Evolutionary conservation across 352 stramenopile species (phyloP).

Genomic region (Thalassiosira mediterranea): DNA sequence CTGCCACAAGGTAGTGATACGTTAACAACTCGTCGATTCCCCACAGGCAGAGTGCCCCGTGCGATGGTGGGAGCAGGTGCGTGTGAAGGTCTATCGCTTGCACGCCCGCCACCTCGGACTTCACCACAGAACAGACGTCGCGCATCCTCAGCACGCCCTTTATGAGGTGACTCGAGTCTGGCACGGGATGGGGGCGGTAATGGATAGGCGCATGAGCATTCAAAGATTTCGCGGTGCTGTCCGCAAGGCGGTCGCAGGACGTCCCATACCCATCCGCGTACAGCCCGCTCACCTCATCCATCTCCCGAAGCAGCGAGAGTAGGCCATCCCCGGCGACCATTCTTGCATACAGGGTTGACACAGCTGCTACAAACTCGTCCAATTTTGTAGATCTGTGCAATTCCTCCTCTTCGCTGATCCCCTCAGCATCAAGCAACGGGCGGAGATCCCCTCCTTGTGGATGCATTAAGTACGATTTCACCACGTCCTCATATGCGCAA

Average conservation of each 20-base stretch:
- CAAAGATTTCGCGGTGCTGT: not conserved
- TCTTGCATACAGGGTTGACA: slow-evolving; percentile 70
- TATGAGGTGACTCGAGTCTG: slow-evolving; percentile 60
- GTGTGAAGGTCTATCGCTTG: slow-evolving; percentile 90
- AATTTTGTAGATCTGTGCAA: slow-evolving; percentile 11
- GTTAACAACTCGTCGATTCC: slow-evolving; percentile 93
- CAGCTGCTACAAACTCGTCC: slow-evolving; percentile 50
- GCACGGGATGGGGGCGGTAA: slow-evolving; percentile 50
- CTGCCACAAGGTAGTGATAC: slow-evolving; percentile 94
- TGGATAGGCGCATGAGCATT: slow-evolving; percentile 16
- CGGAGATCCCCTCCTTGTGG: slow-evolving; percentile 63
- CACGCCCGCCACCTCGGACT: slow-evolving; percentile 55
- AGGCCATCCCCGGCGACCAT: slow-evolving; percentile 67
- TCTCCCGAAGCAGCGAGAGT: slow-evolving; percentile 54
- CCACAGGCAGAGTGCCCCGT: slow-evolving; percentile 91
- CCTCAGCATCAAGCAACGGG: slow-evolving; percentile 18
- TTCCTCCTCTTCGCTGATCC: slow-evolving; percentile 7
- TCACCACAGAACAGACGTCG: slow-evolving; percentile 49
- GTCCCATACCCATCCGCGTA: slow-evolving; percentile 33
- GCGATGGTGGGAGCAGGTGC: slow-evolving; percentile 90
- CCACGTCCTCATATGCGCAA: slow-evolving; percentile 31
- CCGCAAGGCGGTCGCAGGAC: slow-evolving; percentile 25
- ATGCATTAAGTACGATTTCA: slow-evolving; percentile 53
- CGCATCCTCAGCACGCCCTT: slow-evolving; percentile 22
- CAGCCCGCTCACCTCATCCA: slow-evolving; percentile 36